Percentiles rank a stretch among this genome's conserved stretches.
phyloP scores from a whole-genome alignment of 75 land plant genomes.

The Ceratopteris richardii region DNA sequence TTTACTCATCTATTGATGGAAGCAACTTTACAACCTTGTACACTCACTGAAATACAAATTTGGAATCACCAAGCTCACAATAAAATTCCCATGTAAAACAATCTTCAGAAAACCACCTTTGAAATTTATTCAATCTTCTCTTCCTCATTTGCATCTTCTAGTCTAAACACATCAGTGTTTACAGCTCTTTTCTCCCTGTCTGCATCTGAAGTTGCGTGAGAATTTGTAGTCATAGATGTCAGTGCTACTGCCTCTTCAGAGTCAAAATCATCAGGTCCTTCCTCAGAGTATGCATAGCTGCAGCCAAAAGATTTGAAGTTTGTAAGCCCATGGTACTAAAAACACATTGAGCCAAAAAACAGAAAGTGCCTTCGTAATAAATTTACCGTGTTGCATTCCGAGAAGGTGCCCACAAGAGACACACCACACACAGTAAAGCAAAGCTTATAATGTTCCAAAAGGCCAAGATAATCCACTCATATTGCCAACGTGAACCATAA shows the following conservation, averaged over 20 bases:
- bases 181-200: constrained; percentile 20
- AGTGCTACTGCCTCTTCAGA: constrained; percentile 19
- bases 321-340: not conserved
- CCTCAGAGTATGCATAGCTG: constrained; percentile 28
- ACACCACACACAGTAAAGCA: constrained; percentile 39
- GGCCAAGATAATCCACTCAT: constrained; percentile 65
- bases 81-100: no score
- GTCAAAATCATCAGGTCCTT: constrained; percentile 16
- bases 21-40: no score
- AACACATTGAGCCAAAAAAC: not conserved
- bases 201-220: constrained; percentile 7
- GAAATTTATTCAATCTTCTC: constrained; percentile 27
- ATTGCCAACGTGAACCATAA: constrained; percentile 56
- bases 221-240: constrained; percentile 12
- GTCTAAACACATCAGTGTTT: constrained; percentile 34
- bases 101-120: no score
- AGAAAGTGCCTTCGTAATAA: not conserved
- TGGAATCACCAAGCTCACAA: no score
- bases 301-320: no score
- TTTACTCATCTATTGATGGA: no score
- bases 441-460: constrained; percentile 62
- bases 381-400: constrained; percentile 48
- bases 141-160: constrained; percentile 32
- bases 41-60: no score
- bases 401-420: constrained; percentile 64